phyloP scores from a whole-genome alignment of 2,329 filamentous ascomycete genomes.

The Monosporascus sp. region DNA sequence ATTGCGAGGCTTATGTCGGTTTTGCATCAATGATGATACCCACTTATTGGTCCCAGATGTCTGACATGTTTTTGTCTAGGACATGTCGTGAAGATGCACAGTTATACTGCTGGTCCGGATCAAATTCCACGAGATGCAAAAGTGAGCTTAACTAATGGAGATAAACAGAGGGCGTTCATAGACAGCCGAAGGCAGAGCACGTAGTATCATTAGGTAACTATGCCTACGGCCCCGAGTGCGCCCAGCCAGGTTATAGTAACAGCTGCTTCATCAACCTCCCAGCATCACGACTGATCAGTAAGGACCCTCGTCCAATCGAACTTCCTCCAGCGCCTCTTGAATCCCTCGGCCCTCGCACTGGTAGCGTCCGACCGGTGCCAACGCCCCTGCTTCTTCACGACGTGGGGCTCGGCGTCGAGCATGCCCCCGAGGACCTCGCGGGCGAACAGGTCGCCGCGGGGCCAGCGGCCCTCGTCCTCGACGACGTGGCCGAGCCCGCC shows the following conservation, averaged over 20 bases:
- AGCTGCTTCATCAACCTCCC: neutral
- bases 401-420: constrained; percentile 73
- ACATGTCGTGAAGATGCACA: too few relatives aligned
- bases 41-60: neutral
- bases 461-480: constrained; percentile 82
- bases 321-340: constrained; percentile 80
- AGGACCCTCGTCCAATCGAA: constrained; percentile 79
- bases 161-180: too few relatives aligned
- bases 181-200: too few relatives aligned
- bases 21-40: neutral
- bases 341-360: constrained; percentile 62
- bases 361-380: constrained; percentile 63
- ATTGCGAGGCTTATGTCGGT: neutral
- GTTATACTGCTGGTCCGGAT: too few relatives aligned
- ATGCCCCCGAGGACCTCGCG: constrained; percentile 90
- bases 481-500: constrained; percentile 90
- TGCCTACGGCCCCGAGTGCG: too few relatives aligned
- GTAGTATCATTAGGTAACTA: neutral
- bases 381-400: constrained; percentile 84
- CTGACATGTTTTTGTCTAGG: neutral
- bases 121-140: too few relatives aligned
- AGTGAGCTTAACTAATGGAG: too few relatives aligned
- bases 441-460: constrained; percentile 86
- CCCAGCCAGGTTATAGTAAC: too few relatives aligned
- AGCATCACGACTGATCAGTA: constrained; percentile 28